phyloP scores from a whole-genome alignment of 78 protist genomes.

The Planoprotostelium fungivorum region DNA sequence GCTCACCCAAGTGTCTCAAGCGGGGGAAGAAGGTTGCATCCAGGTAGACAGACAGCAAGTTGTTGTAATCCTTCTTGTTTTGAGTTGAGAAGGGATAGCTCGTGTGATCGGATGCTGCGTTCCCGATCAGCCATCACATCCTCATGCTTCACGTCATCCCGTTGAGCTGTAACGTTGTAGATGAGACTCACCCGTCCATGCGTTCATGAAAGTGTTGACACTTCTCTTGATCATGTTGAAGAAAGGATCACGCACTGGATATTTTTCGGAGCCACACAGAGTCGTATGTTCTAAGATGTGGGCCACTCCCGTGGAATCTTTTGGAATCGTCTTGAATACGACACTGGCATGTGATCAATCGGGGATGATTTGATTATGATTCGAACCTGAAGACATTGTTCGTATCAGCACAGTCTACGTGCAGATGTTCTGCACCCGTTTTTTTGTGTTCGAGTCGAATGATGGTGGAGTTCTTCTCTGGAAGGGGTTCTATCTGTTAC shows the following conservation, averaged over 20 bases:
- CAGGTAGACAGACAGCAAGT: slow-evolving; percentile 72
- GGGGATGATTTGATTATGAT: background rate
- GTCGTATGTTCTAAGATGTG: slow-evolving; percentile 94
- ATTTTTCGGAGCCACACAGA: slow-evolving; percentile 85
- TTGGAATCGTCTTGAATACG: slow-evolving; percentile 71
- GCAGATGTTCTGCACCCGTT: slow-evolving; percentile 61
- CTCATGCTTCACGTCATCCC: background rate
- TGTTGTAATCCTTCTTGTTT: slow-evolving; percentile 71
- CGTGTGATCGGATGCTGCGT: slow-evolving; percentile 69
- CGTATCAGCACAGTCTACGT: slow-evolving; percentile 51
- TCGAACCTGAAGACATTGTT: slow-evolving; percentile 41
- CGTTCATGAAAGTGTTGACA: slow-evolving; percentile 62
- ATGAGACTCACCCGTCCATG: slow-evolving; percentile 25
- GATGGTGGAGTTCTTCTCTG: background rate
- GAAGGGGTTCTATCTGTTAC: background rate
- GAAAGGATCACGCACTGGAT: slow-evolving; percentile 89
- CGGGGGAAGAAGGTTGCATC: slow-evolving; percentile 85
- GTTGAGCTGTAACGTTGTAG: background rate
- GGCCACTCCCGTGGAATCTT: slow-evolving; percentile 75
- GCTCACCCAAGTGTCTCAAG: slow-evolving; percentile 4
- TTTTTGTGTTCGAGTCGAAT: slow-evolving; percentile 20
- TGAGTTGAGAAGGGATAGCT: slow-evolving; percentile 85
- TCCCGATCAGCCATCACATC: too few species aligned
- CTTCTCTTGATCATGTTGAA: slow-evolving; percentile 78
- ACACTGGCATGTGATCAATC: slow-evolving; percentile 33